Evolutionary conservation across 2,329 filamentous ascomycete species (phyloP), one percentile per base, ranked within the genome.

Genomic region (Monilinia polystroma): DNA sequence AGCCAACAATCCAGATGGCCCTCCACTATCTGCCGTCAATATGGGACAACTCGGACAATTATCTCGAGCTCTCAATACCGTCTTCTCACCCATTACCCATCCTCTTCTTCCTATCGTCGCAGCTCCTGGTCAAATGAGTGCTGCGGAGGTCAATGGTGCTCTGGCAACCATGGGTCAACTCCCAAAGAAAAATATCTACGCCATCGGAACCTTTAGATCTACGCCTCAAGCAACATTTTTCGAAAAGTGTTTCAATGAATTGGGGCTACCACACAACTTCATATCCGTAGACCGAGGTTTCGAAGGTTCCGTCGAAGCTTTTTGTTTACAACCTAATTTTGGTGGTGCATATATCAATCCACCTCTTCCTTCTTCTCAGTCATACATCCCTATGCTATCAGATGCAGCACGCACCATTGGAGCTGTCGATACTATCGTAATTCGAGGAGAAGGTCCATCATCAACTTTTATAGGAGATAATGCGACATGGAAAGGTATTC

Each of bases 1-100:
- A 73, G 81, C 84, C 41, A 86, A 89, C 69, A 88, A 90, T 70
- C 84, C 89, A 0, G 83, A 89, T 69, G 82, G 84, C 11, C 91
- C 91, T 12, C 90, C 90, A 0, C 82, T 96, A 45, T 95, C 91
- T 2, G 91, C 90, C 8, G 86, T 96, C 71, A 95, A 95, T 77
- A 95, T 95, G 91, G 91, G 91, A 35, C 88, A 91, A 72, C 86
- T 87, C n/a, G 92, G 92, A 14, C 92, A 96, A 75, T 85, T 96
- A 60, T 95, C 92, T 1, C 85, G 92, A 73, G 90, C 90, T 0
- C 81, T 95, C 67, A 96, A 96, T 78, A 91, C 90, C 66, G 89
- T 94, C 69, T 94, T 96, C 76, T 93, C 91, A 0, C 91, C 92
- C 35, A 93, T 96, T 75, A 96, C 92, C 0, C 92, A 96, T 74